These are phyloP conservation scores for Tremellales sp. DNA, from an alignment of 1,284 basidiomycete species.

Conservation along the genomic window DNA sequence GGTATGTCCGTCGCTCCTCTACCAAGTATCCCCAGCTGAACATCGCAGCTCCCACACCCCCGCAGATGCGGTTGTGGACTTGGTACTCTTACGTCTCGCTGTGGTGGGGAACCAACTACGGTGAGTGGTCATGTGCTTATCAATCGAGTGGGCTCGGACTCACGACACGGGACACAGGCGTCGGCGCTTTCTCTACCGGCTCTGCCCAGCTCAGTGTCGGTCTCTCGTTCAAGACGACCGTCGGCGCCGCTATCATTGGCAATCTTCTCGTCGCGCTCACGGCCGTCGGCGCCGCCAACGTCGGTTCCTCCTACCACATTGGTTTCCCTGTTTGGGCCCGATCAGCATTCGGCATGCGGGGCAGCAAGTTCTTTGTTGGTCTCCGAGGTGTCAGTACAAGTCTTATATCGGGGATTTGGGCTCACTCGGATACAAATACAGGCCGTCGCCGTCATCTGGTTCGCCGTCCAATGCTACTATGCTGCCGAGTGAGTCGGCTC, in stretches of 20 bases:
- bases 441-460: slow-evolving; percentile 42
- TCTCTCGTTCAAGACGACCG: slow-evolving; percentile 1
- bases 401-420: slow-evolving; percentile 30
- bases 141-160: neutral
- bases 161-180: no score
- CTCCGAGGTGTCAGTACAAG: neutral
- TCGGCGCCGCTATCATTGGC: slow-evolving; percentile 5
- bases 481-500: slow-evolving; percentile 24
- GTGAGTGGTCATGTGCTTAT: neutral
- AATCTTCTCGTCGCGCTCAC: slow-evolving; percentile 6
- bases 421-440: no score
- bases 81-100: slow-evolving; percentile 11
- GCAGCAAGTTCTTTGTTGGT: slow-evolving; percentile 37
- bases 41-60: neutral
- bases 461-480: slow-evolving; percentile 38
- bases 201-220: slow-evolving; percentile 7
- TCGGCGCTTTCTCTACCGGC: slow-evolving; percentile 10
- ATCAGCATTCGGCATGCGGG: slow-evolving; percentile 40
- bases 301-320: slow-evolving; percentile 42
- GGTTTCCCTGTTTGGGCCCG: slow-evolving; percentile 40
- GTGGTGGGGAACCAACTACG: slow-evolving; percentile 13
- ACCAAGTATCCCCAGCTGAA: neutral
- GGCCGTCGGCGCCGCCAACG: slow-evolving; percentile 12
- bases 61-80: slow-evolving; percentile 12
- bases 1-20: slow-evolving; percentile 1